Conservation (phyloP, 257 asterid genomes). For the Linderniella brevidens region DNA sequence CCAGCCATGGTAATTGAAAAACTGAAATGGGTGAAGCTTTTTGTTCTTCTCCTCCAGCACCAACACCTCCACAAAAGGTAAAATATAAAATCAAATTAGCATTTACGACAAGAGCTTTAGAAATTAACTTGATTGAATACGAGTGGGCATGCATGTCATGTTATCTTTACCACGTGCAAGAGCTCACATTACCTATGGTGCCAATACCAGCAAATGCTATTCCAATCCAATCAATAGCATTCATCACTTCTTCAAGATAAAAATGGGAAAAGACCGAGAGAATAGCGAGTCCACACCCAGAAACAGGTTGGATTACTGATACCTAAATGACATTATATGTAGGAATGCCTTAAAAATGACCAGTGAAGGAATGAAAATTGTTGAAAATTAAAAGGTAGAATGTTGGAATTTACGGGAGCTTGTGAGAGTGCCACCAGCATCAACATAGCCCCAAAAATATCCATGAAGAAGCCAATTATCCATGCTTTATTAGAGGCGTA, state of each 20-base stretch:
- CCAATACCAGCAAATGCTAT: conserved; percentile 88
- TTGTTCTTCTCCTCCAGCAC: conserved; percentile 99
- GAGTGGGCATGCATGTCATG: no score
- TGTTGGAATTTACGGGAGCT: conserved; percentile 58
- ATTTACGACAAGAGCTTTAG: no score
- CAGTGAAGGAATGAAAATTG: neutral
- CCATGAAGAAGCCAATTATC: conserved; percentile 83
- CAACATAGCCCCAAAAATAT: conserved; percentile 82
- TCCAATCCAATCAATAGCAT: conserved; percentile 89
- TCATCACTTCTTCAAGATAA: conserved; percentile 92
- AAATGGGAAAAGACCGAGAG: conserved; percentile 95
- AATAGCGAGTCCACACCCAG: conserved; percentile 98
- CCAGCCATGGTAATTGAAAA: conserved; percentile 71
- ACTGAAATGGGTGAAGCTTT: conserved; percentile 47
- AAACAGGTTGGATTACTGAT: conserved; percentile 94
- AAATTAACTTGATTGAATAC: no score
- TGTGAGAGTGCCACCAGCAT: conserved; percentile 89
- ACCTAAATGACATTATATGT: conserved; percentile 28
- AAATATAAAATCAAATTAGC: neutral
- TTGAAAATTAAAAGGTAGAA: conserved; percentile 7
- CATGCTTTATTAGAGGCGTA: conserved; percentile 82
- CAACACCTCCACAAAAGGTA: conserved; percentile 48
- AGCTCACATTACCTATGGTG: conserved; percentile 61
- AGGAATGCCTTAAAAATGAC: neutral
- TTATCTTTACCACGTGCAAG: no score